Conservation (phyloP, 2,329 filamentous ascomycete species). For the Aspergillus fumigatiaffinis region DNA sequence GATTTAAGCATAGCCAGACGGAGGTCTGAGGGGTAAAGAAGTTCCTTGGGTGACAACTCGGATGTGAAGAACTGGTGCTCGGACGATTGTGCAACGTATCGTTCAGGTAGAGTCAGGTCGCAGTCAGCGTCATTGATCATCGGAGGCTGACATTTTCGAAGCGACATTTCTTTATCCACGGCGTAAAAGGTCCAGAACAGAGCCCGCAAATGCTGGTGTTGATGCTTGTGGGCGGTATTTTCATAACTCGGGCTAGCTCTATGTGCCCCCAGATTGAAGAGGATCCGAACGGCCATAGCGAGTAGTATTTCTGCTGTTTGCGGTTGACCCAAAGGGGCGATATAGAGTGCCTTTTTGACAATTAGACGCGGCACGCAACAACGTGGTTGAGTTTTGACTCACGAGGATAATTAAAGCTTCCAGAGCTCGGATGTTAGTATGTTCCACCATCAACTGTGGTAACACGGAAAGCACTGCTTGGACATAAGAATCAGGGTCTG, state of each 20-base stretch:
- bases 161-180: conserved; percentile 23
- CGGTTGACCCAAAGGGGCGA: conserved; percentile 21
- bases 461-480: conserved; percentile 18
- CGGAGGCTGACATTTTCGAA: conserved; percentile 17
- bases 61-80: conserved; percentile 17
- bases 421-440: conserved; percentile 16
- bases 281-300: conserved; percentile 18
- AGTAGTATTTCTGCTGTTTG: conserved; percentile 20
- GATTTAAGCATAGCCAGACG: conserved; percentile 22
- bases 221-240: neutral
- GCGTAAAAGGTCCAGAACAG: conserved; percentile 24
- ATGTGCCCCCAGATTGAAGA: conserved; percentile 20
- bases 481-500: conserved; percentile 18
- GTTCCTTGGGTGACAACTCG: conserved; percentile 11
- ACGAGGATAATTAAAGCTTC: conserved; percentile 21
- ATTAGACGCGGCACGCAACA: neutral
- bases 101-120: conserved; percentile 19
- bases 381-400: neutral
- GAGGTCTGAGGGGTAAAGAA: conserved; percentile 22
- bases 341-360: conserved; percentile 17
- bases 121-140: conserved; percentile 22
- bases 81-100: conserved; percentile 15
- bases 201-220: conserved; percentile 15
- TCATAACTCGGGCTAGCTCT: neutral
- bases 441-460: conserved; percentile 18